These are phyloP conservation scores for Capsicum baccatum DNA, from an alignment of 257 asterid species.

Conservation along the genomic window DNA sequence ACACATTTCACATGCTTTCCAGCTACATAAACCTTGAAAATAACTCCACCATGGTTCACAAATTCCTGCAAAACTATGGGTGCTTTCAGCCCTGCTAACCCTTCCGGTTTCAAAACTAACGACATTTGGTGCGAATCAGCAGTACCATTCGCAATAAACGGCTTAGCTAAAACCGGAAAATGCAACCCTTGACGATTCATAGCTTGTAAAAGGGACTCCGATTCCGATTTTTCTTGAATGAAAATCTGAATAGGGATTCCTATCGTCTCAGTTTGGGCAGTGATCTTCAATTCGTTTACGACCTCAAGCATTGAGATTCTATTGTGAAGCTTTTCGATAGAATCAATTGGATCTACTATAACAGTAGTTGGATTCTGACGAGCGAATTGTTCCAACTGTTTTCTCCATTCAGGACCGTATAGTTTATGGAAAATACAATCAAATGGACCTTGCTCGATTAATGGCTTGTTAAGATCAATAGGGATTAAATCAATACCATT, in stretches of 20 bases:
- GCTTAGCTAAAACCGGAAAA: conserved; percentile 80
- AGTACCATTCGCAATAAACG: conserved; percentile 65
- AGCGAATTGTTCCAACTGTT: conserved; percentile 48
- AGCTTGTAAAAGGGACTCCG: conserved; percentile 22
- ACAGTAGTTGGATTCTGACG: conserved; percentile 48
- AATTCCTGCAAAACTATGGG: conserved; percentile 85
- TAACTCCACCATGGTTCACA: conserved; percentile 87
- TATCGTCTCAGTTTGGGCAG: conserved; percentile 27
- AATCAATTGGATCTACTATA: conserved; percentile 62
- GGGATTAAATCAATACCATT: conserved; percentile 66
- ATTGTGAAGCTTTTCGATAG: conserved; percentile 66
- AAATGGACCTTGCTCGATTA: conserved; percentile 65
- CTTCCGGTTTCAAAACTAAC: conserved; percentile 60
- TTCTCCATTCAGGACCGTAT: conserved; percentile 57
- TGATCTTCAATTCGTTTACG: conserved; percentile 44
- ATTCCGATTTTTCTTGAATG: conserved; percentile 40
- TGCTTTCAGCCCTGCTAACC: conserved; percentile 52
- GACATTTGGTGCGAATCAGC: conserved; percentile 76
- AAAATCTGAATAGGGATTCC: conserved; percentile 50
- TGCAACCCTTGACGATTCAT: conserved; percentile 30
- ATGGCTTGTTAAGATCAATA: conserved; percentile 50
- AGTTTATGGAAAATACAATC: conserved; percentile 75
- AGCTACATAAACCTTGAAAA: conserved; percentile 85
- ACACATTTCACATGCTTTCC: conserved; percentile 69
- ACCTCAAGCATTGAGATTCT: conserved; percentile 80